Conservation (phyloP, 2,329 filamentous ascomycete species). For the Trichoderma afroharzianum region DNA sequence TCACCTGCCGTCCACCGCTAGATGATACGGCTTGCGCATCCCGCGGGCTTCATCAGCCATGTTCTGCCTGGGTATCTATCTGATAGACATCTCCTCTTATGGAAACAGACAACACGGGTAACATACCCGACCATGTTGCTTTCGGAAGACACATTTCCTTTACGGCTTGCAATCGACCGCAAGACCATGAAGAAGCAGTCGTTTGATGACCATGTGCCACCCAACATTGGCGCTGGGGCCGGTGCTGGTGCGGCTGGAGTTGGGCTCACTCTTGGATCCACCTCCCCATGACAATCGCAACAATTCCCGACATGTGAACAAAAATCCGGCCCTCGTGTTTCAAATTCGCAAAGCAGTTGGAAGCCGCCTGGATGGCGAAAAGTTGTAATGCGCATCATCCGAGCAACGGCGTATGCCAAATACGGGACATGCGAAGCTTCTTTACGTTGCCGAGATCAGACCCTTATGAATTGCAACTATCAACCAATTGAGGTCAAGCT, state of each 20-base stretch:
- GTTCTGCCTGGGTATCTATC: not conserved
- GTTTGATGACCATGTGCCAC: not conserved
- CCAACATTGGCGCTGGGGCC: not conserved
- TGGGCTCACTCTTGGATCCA: too few species aligned
- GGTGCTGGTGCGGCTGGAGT: too few species aligned
- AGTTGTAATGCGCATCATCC: not conserved
- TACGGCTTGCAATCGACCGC: not conserved
- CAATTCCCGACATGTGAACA: conserved; percentile 24
- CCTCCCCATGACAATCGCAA: conserved; percentile 21
- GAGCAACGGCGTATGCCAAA: not conserved
- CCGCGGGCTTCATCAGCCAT: not conserved
- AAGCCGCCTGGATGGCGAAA: not conserved
- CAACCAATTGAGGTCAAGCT: not conserved
- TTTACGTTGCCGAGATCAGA: not conserved
- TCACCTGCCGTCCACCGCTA: not conserved
- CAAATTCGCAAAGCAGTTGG: conserved; percentile 24
- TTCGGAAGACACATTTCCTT: not conserved
- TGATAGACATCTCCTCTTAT: not conserved
- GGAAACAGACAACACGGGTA: not conserved
- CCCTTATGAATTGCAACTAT: not conserved
- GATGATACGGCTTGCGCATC: not conserved
- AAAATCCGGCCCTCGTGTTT: conserved; percentile 22
- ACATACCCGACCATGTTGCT: not conserved
- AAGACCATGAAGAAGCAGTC: conserved; percentile 21
- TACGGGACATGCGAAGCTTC: not conserved